Conservation (phyloP, 257 asterid genomes). For the Scutellaria galericulata region DNA sequence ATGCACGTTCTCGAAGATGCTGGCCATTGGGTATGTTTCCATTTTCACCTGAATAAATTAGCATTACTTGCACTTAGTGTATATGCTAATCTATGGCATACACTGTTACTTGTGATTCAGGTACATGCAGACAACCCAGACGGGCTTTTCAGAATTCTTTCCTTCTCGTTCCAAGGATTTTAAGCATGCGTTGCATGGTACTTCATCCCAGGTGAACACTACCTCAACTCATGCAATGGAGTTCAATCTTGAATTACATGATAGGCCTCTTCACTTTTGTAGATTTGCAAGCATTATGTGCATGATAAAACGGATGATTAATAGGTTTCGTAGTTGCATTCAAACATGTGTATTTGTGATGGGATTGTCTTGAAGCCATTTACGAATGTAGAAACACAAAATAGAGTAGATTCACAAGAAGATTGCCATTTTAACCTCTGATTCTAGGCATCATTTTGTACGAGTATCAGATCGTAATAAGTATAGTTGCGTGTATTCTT, state of each 20-base stretch:
- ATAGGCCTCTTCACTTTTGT: conserved; percentile 1
- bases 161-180: conserved; percentile 89
- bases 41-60: conserved; percentile 14
- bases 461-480: conserved; percentile 11
- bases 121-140: conserved; percentile 99
- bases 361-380: conserved; percentile 21
- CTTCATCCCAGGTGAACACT: background rate
- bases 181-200: conserved; percentile 38
- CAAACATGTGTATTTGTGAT: background rate
- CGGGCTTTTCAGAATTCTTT: conserved; percentile 89
- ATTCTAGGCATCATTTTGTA: conserved; percentile 12
- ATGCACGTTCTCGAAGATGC: conserved; percentile 99
- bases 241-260: conserved; percentile 14
- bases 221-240: background rate
- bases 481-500: background rate
- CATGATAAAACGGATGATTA: conserved; percentile 6
- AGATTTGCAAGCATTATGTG: conserved; percentile 15
- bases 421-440: conserved; percentile 12
- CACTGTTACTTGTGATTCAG: conserved; percentile 44
- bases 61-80: background rate
- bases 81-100: background rate
- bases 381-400: background rate
- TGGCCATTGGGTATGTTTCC: conserved; percentile 85
- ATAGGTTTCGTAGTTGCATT: conserved; percentile 27
- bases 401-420: background rate